Evolutionary conservation across 495 filamentous ascomycete species (phyloP), one percentile per base, ranked within the genome.

Genomic region (Coniosporium apollinis): DNA sequence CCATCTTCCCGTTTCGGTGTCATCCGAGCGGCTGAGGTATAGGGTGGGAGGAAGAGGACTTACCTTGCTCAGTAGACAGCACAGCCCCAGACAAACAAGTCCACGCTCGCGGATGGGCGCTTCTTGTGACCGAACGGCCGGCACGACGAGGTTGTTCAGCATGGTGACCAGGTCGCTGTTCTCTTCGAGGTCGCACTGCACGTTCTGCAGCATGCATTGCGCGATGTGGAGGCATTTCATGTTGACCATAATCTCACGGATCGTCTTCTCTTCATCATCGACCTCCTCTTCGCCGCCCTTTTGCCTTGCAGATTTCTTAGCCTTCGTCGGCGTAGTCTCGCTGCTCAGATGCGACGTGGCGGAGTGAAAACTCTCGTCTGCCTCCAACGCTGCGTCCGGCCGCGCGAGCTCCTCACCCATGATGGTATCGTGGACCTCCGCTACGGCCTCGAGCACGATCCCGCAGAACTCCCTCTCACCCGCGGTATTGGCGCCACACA

Each of bases 221-320:
- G 91, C 85, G 45, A 99, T 93, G 49, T 94, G 82, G 22, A 99
- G 67, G 59, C 89, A 94, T 55, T 96, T 94, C 73, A 94, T 82
- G 61, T 96, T 94, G 48, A 96, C 78, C 63, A 92, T 73, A 51
- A 96, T 85, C 53, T 94, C 84, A 37, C 68, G 69, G 38, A 94
- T 67, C 2, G 83, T 76, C 57, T 86, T 93, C 9, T 70, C 69
- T 50, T 84, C 78, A 28, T 15, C 13, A 28, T 17, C 22, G 13
- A 18, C 81, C 76, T 5, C 72, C 2, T 61, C 59, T 36, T 59
- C 55, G 11, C 47, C 48, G 16, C n/a, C 20, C 16, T 22, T 24
- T 17, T 16, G 4, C 21, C 16, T 21, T n/a, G 42, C 62, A 54
- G n/a, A 48, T 47, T 53, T 66, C 51, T 43, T 69, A 45, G 50